Base-by-base conservation (phyloP, 495 filamentous ascomycete species). In the Trichoderma orchidacearum region DNA sequence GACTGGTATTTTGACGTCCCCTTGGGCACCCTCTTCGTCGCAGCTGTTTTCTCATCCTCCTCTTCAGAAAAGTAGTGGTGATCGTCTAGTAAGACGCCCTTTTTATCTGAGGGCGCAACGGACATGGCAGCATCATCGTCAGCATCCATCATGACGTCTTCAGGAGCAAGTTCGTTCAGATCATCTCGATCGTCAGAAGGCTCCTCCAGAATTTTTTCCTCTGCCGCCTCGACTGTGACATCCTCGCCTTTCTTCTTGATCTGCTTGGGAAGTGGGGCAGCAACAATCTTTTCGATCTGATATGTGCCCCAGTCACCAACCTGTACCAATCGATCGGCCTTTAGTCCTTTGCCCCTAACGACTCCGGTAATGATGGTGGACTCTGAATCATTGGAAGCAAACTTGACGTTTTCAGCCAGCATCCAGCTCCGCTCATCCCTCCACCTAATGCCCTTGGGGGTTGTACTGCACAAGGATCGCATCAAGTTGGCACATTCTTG, bases 21-120 rank as follows among this genome's bases (percentile, higher is more conserved):
- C 66, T 84, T 87, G 0, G 93, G 93, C 21, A 98, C 67, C 61
- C 80, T 81, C 71, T 86, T 94, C 3, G 89, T 87, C 41, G 68
- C 65, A 12, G 73, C 59, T 34, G 53, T 56, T 29, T 66, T 62
- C 27, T 57, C 62, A 23, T 68, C 63, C 3, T 82, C 79, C 23
- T 94, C 86, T 53, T 97, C 93, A 3, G 90, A 92, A 65, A 96
- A 98, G 71, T 98, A 98, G 65, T 96, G 93, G 69, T 98, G 92
- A 59, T 95, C 91, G 60, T 98, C 93, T 29, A 98, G 76, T 38
- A 98, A 75, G 3, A 98, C 93, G 50, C 92, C 92, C 69, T 84
- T 77, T 61, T 80, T 70, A 11, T 63, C 73, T 25, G 71, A 63
- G 9, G 72, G 64, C 8, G 66, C 61, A 18, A 75, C 70, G 4